Evolutionary conservation across 2,329 filamentous ascomycete genomes (phyloP), one percentile per base, ranked within the genome.

Genomic region (Domatiomyces globalis): DNA sequence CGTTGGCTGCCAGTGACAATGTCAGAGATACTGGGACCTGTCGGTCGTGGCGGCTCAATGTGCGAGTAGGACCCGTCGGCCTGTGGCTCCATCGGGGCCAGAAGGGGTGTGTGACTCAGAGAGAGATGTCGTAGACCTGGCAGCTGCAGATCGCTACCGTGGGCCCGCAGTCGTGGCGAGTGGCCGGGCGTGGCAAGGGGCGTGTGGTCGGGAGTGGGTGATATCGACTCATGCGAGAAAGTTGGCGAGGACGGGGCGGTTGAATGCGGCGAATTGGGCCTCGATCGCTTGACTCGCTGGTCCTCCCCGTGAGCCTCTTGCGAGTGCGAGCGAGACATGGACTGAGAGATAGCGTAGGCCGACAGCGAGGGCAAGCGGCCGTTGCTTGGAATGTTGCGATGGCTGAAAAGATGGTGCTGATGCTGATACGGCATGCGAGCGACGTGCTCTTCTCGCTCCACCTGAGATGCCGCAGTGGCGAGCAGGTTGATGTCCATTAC

Each of bases 181-280:
- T 96, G 92, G 44, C 89, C 90, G 4, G 90, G 90, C 4, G 90
- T 98, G 25, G 89, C 90, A 51, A 96, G 81, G n/a, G 90, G 90
- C n/a, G 92, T 96, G 73, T 95, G 89, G 64, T 96, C 90, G 9
- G 90, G 92, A 1, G 90, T 98, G 4, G 90, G 92, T 8, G 90
- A 96, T 46, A 90, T 78, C 9, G 90, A 95, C 68, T 95, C 88
- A 70, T 95, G 88, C 1, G 90, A 95, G 67, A 95, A 95, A 2
- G 89, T 95, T 22, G 90, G 90, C 29, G 90, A 96, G 22, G 90
- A 94, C 18, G 92, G 92, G 46, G 90, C 90, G 1, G 90, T 96
- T 7, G 89, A 95, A 70, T 94, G 87, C 49, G 90, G 92, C 36
- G 90, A 95, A 67, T 89, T 92, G 44, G 92, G 90, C 61, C 90